Evolutionary conservation across 139 green algal species (phyloP), one percentile per base, ranked within the genome.

Genomic region (Chlorella sp.): DNA sequence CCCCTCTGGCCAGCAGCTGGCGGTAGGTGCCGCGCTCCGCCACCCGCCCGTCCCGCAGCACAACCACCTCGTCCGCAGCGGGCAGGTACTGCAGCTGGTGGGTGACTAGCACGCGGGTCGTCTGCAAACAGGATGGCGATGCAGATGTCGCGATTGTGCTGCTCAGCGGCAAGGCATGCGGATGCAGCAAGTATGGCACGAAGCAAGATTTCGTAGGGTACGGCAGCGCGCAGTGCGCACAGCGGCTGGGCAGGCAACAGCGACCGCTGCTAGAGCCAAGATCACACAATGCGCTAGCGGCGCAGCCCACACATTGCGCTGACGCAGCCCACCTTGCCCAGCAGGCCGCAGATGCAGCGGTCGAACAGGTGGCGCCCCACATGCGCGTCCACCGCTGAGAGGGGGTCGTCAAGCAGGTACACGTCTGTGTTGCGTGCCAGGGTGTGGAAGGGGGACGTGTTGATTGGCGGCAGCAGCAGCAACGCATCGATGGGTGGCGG

Each of bases 381-480:
- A 79, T 98, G 95, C 6, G 94, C 93, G 83, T 99, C 96, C 74
- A 99, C 91, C 0, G 96, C 96, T 4, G 89, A 94, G 41, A 99
- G 89, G 6, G 97, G 96, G 90, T 99, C 96, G 65, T 99, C 96
- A 56, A 99, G 89, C 34, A 99, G 84, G 87, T 94, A 95, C 19
- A 99, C 85, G 69, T 96, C 93, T 68, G 92, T 80, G 40, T 67
- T 22, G 26, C 30, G 44, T 62, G 11, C 44, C 70, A 77, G 3
- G 70, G 24, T 32, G 40, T 20, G 34, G 41, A 40, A 77, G 41
- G 40, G n/a, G 41, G 17, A 56, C 30, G 28, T 69, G 28, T 1
- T 36, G 62, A 69, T 11, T 38, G 22, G 36, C 11, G 41, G 16
- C 13, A 22, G 24, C 67, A 13, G 67, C 67, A 73, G 67, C 67